Conservation (phyloP, 2,329 filamentous ascomycete species). For the Apiospora saccharicola region DNA sequence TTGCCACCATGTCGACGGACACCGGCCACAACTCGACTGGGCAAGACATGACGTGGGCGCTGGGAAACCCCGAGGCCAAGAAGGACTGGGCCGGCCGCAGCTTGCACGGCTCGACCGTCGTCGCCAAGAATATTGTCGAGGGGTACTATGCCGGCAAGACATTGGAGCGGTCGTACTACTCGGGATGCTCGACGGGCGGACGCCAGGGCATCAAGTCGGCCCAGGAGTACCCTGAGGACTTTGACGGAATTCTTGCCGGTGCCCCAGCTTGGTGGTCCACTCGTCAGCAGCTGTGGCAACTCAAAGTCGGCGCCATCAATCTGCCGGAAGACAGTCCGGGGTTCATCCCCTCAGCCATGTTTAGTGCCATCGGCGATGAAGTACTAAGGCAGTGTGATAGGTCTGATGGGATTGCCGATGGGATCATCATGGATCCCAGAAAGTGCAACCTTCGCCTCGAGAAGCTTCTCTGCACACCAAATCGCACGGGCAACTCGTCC, state of each 20-base stretch:
- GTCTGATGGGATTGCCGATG: constrained; percentile 23
- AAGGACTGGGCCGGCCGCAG: constrained; percentile 24
- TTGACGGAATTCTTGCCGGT: constrained; percentile 56
- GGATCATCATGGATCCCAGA: constrained; percentile 22
- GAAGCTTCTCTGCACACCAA: constrained; percentile 19
- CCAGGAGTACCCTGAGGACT: constrained; percentile 47
- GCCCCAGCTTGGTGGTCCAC: constrained; percentile 36
- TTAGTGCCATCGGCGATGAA: constrained; percentile 17
- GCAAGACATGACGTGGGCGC: constrained; percentile 35
- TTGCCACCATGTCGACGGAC: constrained; percentile 43
- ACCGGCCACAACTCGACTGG: constrained; percentile 39
- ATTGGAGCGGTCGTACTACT: constrained; percentile 53
- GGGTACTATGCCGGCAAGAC: constrained; percentile 47
- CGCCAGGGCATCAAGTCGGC: constrained; percentile 58
- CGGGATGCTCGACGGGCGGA: constrained; percentile 61
- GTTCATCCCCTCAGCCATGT: constrained; percentile 1
- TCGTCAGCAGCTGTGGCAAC: constrained; percentile 35
- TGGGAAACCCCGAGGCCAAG: constrained; percentile 33
- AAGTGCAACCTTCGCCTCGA: constrained; percentile 19
- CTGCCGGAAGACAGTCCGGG: constrained; percentile 4
- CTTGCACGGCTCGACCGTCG: constrained; percentile 39
- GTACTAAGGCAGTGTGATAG: constrained; percentile 23
- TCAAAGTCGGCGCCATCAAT: constrained; percentile 21
- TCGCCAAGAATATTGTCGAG: constrained; percentile 50
- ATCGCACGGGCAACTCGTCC: neutral